phyloP scores from a whole-genome alignment of 1,284 basidiomycete species.

The Irpex sp. region DNA sequence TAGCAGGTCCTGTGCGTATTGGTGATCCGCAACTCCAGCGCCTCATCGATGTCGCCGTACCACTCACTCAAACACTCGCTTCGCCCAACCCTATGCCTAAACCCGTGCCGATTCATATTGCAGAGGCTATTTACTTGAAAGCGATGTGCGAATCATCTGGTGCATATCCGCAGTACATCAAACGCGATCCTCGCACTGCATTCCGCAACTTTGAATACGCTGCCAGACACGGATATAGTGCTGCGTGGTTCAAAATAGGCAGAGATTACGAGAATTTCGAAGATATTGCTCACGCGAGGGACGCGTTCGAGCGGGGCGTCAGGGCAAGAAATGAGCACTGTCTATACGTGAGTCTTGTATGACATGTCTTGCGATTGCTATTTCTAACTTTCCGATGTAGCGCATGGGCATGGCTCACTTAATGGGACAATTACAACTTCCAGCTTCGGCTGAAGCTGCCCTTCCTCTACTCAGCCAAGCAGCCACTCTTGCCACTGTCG shows the following conservation, averaged over 20 bases:
- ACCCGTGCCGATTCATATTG: constrained; percentile 45
- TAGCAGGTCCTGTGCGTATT: constrained; percentile 50
- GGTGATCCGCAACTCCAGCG: constrained; percentile 58
- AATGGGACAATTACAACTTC: constrained; percentile 79
- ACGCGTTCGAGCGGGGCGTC: constrained; percentile 82
- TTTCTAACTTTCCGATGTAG: constrained; percentile 33
- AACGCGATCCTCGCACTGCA: constrained; percentile 51
- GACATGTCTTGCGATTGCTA: not conserved
- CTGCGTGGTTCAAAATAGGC: constrained; percentile 88
- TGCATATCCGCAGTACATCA: constrained; percentile 53
- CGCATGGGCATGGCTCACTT: constrained; percentile 90
- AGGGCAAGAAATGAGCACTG: constrained; percentile 70
- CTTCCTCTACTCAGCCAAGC: constrained; percentile 76
- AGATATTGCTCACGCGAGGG: constrained; percentile 65
- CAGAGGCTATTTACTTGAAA: constrained; percentile 75
- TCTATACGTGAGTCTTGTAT: constrained; percentile 61
- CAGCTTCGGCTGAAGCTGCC: constrained; percentile 52
- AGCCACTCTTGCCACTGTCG: constrained; percentile 71
- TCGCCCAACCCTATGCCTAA: constrained; percentile 21
- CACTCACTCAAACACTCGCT: constrained; percentile 55
- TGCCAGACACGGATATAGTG: constrained; percentile 67
- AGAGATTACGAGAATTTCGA: constrained; percentile 89
- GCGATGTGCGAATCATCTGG: constrained; percentile 73
- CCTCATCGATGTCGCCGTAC: constrained; percentile 66
- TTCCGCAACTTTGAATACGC: constrained; percentile 87